Evolutionary conservation across 495 filamentous ascomycete species (phyloP).

Genomic region (Talaromyces nanjingensis): DNA sequence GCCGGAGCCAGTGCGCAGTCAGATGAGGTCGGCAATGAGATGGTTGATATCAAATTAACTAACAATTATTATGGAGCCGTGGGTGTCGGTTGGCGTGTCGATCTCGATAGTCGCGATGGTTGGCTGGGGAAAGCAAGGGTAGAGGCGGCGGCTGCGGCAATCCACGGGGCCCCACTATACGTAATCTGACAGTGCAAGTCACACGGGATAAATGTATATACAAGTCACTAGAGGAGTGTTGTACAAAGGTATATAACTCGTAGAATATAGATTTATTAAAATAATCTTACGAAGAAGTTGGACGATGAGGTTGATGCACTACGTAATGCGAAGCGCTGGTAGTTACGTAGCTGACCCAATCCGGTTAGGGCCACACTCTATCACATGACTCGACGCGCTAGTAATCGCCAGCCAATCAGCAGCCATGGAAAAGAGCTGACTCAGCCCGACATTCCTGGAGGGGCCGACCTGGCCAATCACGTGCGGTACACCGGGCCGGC

Average conservation of each 20-base stretch:
- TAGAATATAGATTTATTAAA: background rate
- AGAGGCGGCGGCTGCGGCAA: conserved; percentile 7
- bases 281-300: background rate
- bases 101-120: background rate
- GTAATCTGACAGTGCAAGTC: background rate
- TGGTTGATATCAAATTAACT: background rate
- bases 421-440: background rate
- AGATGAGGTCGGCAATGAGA: background rate
- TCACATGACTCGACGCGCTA: conserved; percentile 1
- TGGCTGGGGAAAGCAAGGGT: background rate
- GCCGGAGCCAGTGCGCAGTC: conserved; percentile 8
- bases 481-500: conserved; percentile 7
- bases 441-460: background rate
- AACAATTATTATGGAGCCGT: background rate
- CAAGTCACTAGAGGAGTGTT: background rate
- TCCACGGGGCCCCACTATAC: conserved; percentile 2
- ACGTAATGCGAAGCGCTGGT: background rate
- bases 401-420: background rate
- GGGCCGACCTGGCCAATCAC: background rate
- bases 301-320: background rate
- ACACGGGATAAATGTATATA: background rate
- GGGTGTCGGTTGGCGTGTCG: background rate
- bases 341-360: background rate
- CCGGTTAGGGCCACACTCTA: background rate
- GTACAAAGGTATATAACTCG: background rate